Percentiles rank a stretch among this genome's conserved stretches.
These are phyloP conservation scores for Fusarium sp. DNA, from an alignment of 2,329 filamentous ascomycete species.

Conservation along the genomic window DNA sequence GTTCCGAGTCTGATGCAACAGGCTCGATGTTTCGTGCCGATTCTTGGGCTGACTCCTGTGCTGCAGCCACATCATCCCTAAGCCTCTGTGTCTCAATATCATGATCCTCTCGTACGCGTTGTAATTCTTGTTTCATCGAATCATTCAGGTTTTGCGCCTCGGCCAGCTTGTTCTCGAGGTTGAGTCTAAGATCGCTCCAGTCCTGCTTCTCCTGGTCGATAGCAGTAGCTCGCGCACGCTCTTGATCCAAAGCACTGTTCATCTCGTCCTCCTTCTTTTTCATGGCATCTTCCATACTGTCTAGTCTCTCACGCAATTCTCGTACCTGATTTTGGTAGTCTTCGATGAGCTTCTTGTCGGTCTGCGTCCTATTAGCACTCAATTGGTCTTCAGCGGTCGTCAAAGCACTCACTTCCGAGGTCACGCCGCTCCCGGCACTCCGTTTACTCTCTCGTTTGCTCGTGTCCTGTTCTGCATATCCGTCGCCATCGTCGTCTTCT, in stretches of 20 bases:
- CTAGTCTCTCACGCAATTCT: conserved; percentile 77
- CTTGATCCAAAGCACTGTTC: conserved; percentile 64
- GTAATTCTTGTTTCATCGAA: conserved; percentile 81
- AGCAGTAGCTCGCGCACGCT: conserved; percentile 62
- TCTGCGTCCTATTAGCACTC: conserved; percentile 50
- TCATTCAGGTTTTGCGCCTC: conserved; percentile 81
- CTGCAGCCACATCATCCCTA: conserved; percentile 68
- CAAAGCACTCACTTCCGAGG: conserved; percentile 52
- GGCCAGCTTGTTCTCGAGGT: conserved; percentile 76
- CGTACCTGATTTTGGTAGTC: conserved; percentile 83
- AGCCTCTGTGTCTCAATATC: conserved; percentile 69
- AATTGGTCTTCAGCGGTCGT: too few relatives aligned
- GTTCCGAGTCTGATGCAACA: conserved; percentile 58
- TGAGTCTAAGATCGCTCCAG: conserved; percentile 70
- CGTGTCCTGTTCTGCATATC: conserved; percentile 60
- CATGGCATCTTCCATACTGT: conserved; percentile 73
- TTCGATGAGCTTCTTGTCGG: conserved; percentile 75
- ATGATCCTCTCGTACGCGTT: conserved; percentile 75
- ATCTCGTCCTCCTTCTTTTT: conserved; percentile 74
- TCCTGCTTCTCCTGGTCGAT: conserved; percentile 73
- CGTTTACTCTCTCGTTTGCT: conserved; percentile 46
- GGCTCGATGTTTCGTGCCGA: conserved; percentile 31
- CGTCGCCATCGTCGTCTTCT: conserved; percentile 80
- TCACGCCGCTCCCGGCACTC: conserved; percentile 43
- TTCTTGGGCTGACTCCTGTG: conserved; percentile 47